A percentile compares a stretch with the other conserved stretches of the same genome.
phyloP scores from a whole-genome alignment of 2,329 filamentous ascomycete genomes.

The Chalaropsis thielavioides region DNA sequence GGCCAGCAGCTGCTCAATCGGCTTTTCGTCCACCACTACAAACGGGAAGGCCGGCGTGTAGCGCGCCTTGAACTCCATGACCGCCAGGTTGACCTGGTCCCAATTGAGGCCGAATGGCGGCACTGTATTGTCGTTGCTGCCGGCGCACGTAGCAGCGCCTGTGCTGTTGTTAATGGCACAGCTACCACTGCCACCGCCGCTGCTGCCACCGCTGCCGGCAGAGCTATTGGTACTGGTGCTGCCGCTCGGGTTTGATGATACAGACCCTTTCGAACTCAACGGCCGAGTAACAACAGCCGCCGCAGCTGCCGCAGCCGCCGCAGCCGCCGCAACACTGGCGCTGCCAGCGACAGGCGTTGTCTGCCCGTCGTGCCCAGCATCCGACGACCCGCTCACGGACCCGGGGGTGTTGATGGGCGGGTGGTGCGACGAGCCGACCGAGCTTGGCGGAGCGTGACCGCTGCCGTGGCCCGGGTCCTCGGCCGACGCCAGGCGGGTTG shows the following conservation, averaged over 20 bases:
- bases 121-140: not conserved
- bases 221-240: not conserved
- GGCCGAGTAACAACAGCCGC: too few relatives aligned
- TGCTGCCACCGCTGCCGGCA: not conserved
- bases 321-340: not conserved
- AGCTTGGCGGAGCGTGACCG: not conserved
- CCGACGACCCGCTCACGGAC: constrained; percentile 12
- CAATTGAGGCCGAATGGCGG: constrained; percentile 28
- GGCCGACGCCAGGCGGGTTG: constrained; percentile 9
- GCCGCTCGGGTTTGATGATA: constrained; percentile 3
- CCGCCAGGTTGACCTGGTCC: constrained; percentile 26
- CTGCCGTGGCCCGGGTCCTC: constrained; percentile 8
- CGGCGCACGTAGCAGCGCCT: not conserved
- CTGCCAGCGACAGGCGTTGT: not conserved
- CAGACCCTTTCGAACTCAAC: not conserved
- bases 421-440: not conserved
- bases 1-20: constrained; percentile 23
- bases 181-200: not conserved
- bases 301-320: not conserved
- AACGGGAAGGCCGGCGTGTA: constrained; percentile 29
- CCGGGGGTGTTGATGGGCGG: constrained; percentile 15
- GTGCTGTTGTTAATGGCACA: not conserved
- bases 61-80: constrained; percentile 25
- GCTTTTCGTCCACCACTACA: constrained; percentile 24
- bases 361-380: constrained; percentile 6